Percentiles rank a stretch among this genome's conserved stretches.
Conservation (phyloP, 176 grass and related monocot species). For the Hordeum vulgare region MorexV3_pseudomolecules_assembly NC_058518.1:5076941-5077440, state of each 20-base stretch:
- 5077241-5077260: constrained; percentile 94
- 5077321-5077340: too few species aligned
- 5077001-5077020: too few species aligned
- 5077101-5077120: neutral
- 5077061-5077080: too few species aligned
- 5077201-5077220: too few species aligned
- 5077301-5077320: too few species aligned
- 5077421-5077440: neutral
- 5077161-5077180: constrained; percentile 82
- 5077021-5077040: too few species aligned
- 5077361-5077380: neutral
- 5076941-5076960: neutral
- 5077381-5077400: neutral
- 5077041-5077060: too few species aligned
- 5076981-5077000: too few species aligned
- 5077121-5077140: neutral
- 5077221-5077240: too few species aligned
- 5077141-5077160: constrained; percentile 76
- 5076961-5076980: neutral
- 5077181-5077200: constrained; percentile 89
- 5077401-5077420: neutral
- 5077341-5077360: too few species aligned
- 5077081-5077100: too few species aligned
- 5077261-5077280: constrained; percentile 89
- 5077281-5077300: neutral